Evolutionary conservation across 139 green algal species (phyloP).

Genomic region (Auxenochlorella pyrenoidosa): DNA sequence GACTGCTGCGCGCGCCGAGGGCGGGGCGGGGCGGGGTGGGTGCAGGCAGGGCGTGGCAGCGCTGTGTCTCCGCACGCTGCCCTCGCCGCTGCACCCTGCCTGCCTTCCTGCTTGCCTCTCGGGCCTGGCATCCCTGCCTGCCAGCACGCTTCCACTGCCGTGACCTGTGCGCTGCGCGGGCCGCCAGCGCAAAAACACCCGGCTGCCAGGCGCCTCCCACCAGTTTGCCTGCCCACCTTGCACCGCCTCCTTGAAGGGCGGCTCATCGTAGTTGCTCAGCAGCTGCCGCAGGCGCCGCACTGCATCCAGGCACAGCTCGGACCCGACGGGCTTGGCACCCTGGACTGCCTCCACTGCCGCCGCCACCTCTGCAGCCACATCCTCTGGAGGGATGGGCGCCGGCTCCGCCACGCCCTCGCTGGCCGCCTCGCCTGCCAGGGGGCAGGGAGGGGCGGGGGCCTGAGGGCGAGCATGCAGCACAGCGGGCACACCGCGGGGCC

Average conservation of each 20-base stretch:
- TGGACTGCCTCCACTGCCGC: conserved; percentile 19
- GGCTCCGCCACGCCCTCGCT: conserved; percentile 7
- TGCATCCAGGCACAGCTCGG: conserved; percentile 12
- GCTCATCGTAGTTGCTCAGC: conserved; percentile 40
- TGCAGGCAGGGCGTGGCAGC: neutral
- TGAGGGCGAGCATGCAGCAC: neutral
- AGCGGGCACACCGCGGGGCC: no score
- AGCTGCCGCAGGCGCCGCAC: conserved; percentile 38
- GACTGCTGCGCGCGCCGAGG: neutral
- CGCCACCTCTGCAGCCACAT: conserved; percentile 27
- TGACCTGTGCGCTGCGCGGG: no score
- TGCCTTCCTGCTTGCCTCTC: no score
- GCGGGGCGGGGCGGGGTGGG: neutral
- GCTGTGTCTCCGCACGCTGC: neutral
- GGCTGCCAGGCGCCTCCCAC: no score
- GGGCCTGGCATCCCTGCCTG: no score
- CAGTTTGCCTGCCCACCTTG: neutral
- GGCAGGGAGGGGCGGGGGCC: neutral
- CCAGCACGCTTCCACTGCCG: neutral
- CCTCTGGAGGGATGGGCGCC: conserved; percentile 26
- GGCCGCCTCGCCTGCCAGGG: neutral
- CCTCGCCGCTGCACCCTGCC: neutral
- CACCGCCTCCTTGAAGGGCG: conserved; percentile 24
- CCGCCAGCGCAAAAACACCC: no score
- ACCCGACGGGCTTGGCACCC: conserved; percentile 38